phyloP scores from a whole-genome alignment of 345 rosid species.

The Sonneratia caseolaris region DNA sequence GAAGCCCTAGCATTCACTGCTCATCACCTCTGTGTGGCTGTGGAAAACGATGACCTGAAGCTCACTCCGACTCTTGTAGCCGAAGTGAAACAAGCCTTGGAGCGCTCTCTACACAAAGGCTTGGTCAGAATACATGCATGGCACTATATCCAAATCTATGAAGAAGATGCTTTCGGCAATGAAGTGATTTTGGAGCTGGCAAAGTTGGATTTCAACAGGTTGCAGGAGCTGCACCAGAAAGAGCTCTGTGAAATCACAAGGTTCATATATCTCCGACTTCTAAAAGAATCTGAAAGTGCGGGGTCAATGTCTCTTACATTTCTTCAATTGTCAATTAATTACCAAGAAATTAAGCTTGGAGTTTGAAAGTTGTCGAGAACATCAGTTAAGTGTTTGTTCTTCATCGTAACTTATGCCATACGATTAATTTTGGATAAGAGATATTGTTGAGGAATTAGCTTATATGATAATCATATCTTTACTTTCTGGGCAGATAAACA shows the following conservation, averaged over 20 bases:
- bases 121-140: constrained; percentile 8
- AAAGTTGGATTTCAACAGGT: constrained; percentile 15
- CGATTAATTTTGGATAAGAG: too few species aligned
- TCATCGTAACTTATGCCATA: too few species aligned
- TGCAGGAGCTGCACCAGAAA: constrained; percentile 10
- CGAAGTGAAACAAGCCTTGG: constrained; percentile 7
- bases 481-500: too few species aligned
- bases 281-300: too few species aligned
- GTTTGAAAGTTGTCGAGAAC: too few species aligned
- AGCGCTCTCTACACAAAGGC: constrained; percentile 6
- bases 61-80: not conserved
- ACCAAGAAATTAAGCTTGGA: too few species aligned
- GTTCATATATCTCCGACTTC: not conserved
- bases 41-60: not conserved
- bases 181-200: constrained; percentile 4
- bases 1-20: constrained; percentile 26
- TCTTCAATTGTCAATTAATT: too few species aligned
- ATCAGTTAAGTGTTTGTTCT: too few species aligned
- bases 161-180: not conserved
- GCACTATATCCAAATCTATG: constrained; percentile 3
- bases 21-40: not conserved
- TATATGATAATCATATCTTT: too few species aligned
- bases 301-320: too few species aligned
- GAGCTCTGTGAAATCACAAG: constrained; percentile 12
- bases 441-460: too few species aligned